Conservation (phyloP, 1,284 basidiomycete genomes). For the Cutaneotrichosporon mucoides region DNA sequence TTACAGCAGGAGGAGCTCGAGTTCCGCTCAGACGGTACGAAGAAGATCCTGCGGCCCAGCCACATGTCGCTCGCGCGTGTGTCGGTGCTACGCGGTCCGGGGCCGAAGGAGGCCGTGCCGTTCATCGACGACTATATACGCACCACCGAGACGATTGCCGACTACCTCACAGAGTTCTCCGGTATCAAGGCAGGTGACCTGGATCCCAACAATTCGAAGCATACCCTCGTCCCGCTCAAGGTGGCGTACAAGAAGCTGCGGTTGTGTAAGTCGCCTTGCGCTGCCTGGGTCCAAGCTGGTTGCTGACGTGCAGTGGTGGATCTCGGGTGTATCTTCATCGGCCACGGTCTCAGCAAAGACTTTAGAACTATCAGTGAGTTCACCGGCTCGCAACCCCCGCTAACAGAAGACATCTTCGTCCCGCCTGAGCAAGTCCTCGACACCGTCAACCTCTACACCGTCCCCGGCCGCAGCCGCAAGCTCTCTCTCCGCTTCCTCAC, state of each 20-base stretch:
- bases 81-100: slow-evolving; percentile 84
- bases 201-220: slow-evolving; percentile 72
- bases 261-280: slow-evolving; percentile 49
- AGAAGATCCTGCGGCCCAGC: slow-evolving; percentile 85
- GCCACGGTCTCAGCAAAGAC: slow-evolving; percentile 98
- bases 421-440: slow-evolving; percentile 94
- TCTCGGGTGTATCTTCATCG: slow-evolving; percentile 92
- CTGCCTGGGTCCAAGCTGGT: too few relatives aligned
- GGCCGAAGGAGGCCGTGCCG: slow-evolving; percentile 69
- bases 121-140: slow-evolving; percentile 99
- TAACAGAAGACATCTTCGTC: slow-evolving; percentile 77
- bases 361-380: slow-evolving; percentile 97
- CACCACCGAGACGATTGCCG: slow-evolving; percentile 88
- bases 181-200: slow-evolving; percentile 93
- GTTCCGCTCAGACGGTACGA: slow-evolving; percentile 88
- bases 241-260: slow-evolving; percentile 98
- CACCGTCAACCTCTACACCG: slow-evolving; percentile 91
- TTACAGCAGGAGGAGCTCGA: slow-evolving; percentile 98
- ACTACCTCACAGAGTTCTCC: slow-evolving; percentile 95
- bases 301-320: slow-evolving; percentile 63
- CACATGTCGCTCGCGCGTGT: slow-evolving; percentile 90
- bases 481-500: slow-evolving; percentile 90
- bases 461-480: slow-evolving; percentile 73
- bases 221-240: slow-evolving; percentile 91
- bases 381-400: too few relatives aligned